Conservation (phyloP, 2,329 filamentous ascomycete species). For the Teratosphaeria destructans region DNA sequence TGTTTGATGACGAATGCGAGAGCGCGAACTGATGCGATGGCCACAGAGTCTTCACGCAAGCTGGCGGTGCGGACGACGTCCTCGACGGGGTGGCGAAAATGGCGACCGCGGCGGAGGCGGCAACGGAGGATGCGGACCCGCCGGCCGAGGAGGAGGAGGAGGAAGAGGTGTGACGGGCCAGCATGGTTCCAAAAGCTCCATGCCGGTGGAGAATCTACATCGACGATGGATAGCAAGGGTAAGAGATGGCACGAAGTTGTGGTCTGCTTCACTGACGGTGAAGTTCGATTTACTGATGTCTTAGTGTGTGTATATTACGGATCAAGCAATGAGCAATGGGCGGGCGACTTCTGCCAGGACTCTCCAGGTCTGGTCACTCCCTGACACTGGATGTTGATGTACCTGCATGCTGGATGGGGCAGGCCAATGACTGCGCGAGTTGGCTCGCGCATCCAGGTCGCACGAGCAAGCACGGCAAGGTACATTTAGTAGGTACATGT, state of each 20-base stretch:
- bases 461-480: too few relatives aligned
- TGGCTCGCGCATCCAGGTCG: not conserved
- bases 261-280: not conserved
- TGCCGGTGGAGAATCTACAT: too few relatives aligned
- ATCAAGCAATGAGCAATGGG: not conserved
- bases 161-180: not conserved
- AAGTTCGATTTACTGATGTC: not conserved
- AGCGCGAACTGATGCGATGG: not conserved
- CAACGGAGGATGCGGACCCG: not conserved
- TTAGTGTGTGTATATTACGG: not conserved
- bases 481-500: too few relatives aligned
- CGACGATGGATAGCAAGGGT: too few relatives aligned
- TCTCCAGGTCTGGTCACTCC: too few relatives aligned
- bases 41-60: not conserved
- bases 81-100: not conserved
- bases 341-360: not conserved
- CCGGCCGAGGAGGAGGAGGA: not conserved
- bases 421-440: not conserved
- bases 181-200: too few relatives aligned
- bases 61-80: not conserved
- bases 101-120: not conserved
- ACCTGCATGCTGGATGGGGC: not conserved
- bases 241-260: not conserved
- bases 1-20: not conserved
- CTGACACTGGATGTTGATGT: not conserved